phyloP scores from a whole-genome alignment of 257 asterid genomes.

The Pogostemon cablin region DNA sequence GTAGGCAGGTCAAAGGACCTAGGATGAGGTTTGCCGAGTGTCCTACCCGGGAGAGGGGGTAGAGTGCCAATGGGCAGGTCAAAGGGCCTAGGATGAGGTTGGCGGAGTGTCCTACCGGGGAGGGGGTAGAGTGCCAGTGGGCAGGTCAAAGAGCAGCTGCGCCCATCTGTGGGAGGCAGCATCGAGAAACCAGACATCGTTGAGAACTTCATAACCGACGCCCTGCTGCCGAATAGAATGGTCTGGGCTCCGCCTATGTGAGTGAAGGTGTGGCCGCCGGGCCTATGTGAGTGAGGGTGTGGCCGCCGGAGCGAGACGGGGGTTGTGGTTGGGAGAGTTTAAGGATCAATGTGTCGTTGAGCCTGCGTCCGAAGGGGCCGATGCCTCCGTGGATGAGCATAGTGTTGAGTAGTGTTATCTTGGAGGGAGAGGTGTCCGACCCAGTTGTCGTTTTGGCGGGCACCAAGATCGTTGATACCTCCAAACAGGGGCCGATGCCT shows the following conservation, averaged over 20 bases:
- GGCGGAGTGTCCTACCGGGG: conserved; percentile 95
- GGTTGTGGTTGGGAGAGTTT: conserved; percentile 63
- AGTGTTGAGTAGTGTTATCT: too few species aligned
- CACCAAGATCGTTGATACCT: conserved; percentile 82
- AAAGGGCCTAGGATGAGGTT: too few species aligned
- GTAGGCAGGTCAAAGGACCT: too few species aligned
- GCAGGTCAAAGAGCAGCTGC: conserved; percentile 53
- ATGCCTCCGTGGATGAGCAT: conserved; percentile 91
- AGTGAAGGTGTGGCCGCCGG: conserved; percentile 72
- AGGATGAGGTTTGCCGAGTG: too few species aligned
- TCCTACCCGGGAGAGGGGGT: too few species aligned
- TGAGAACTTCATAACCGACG: conserved; percentile 64
- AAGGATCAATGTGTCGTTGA: conserved; percentile 79
- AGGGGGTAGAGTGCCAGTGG: conserved; percentile 54
- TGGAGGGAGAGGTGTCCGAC: conserved; percentile 52
- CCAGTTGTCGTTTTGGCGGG: conserved; percentile 83
- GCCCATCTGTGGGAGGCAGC: conserved; percentile 60
- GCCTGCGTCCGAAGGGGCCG: conserved; percentile 60
- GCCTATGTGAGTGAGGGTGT: too few species aligned
- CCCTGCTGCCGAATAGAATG: conserved; percentile 85
- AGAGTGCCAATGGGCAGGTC: too few species aligned
- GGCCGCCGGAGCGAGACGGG: conserved; percentile 83
- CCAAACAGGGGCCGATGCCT: too few species aligned
- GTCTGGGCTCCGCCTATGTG: conserved; percentile 54
- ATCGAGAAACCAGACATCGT: conserved; percentile 76